Evolutionary conservation across 202 grass and related monocot species (phyloP).

Genomic region (Zizania palustris): DNA sequence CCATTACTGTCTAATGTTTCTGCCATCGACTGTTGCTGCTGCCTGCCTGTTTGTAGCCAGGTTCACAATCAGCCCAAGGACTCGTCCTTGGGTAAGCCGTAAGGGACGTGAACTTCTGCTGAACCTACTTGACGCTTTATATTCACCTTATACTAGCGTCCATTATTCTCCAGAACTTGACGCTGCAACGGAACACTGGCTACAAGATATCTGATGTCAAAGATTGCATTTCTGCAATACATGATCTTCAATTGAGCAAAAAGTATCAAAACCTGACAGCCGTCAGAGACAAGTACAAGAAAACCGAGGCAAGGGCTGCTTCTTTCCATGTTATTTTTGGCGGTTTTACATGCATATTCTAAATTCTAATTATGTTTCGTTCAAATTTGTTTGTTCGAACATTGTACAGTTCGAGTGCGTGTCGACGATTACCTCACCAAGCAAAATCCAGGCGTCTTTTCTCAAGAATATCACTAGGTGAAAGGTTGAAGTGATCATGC

Average conservation of each 20-base stretch:
- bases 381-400: slow-evolving; percentile 14
- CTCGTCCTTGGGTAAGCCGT: slow-evolving; percentile 55
- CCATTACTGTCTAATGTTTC: slow-evolving; percentile 49
- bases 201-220: slow-evolving; percentile 50
- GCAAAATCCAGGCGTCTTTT: slow-evolving; percentile 16
- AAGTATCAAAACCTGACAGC: neutral
- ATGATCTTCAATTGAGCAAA: slow-evolving; percentile 43
- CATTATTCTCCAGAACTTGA: slow-evolving; percentile 44
- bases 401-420: slow-evolving; percentile 38
- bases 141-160: slow-evolving; percentile 4
- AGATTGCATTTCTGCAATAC: slow-evolving; percentile 38
- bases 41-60: slow-evolving; percentile 57
- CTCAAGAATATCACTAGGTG: slow-evolving; percentile 29
- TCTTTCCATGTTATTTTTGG: slow-evolving; percentile 1
- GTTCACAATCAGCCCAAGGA: slow-evolving; percentile 51
- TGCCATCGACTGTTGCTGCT: slow-evolving; percentile 59
- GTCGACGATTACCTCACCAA: slow-evolving; percentile 19
- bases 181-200: slow-evolving; percentile 39
- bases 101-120: neutral
- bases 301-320: neutral
- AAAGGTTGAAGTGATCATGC: neutral
- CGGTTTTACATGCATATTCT: neutral
- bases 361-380: neutral
- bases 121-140: neutral
- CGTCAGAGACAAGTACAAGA: slow-evolving; percentile 35